Evolutionary conservation across 768 basidiomycete species (phyloP).

Genomic region (Mycena indigotica): DNA sequence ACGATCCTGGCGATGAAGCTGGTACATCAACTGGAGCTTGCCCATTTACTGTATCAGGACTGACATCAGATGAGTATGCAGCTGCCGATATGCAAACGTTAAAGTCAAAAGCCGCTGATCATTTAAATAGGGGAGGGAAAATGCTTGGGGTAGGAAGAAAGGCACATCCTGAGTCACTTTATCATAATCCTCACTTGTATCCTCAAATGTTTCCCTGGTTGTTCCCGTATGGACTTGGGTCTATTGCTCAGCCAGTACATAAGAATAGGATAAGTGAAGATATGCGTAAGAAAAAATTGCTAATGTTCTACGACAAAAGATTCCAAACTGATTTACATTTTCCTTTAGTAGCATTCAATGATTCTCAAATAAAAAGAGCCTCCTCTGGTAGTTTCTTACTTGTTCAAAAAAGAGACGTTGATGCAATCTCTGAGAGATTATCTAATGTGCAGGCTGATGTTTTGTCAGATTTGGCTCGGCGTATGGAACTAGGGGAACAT

Average conservation of each 20-base stretch:
- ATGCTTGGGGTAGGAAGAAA: slow-evolving; percentile 26
- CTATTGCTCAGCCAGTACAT: slow-evolving; percentile 23
- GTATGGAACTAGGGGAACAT: slow-evolving; percentile 28
- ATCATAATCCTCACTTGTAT: slow-evolving; percentile 36
- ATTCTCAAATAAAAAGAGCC: slow-evolving; percentile 38
- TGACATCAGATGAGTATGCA: slow-evolving; percentile 30
- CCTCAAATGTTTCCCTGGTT: too few relatives aligned
- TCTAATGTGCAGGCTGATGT: slow-evolving; percentile 26
- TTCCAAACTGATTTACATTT: slow-evolving; percentile 38
- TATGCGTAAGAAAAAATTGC: slow-evolving; percentile 26
- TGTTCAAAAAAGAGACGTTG: slow-evolving; percentile 30
- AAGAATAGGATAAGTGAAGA: slow-evolving; percentile 15
- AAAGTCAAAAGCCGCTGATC: slow-evolving; percentile 27
- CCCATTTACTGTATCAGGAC: slow-evolving; percentile 40
- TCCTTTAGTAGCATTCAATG: too few relatives aligned
- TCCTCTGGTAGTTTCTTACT: slow-evolving; percentile 31
- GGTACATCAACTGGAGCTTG: slow-evolving; percentile 32
- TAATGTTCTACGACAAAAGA: slow-evolving; percentile 35
- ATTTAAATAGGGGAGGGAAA: slow-evolving; percentile 18
- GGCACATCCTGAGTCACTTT: slow-evolving; percentile 23
- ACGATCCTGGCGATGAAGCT: slow-evolving; percentile 30
- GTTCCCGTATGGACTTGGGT: slow-evolving; percentile 40
- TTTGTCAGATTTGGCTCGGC: slow-evolving; percentile 20
- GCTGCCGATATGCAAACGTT: slow-evolving; percentile 15
- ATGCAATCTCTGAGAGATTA: slow-evolving; percentile 25